A percentile compares a stretch with the other conserved stretches of the same genome.
These are phyloP conservation scores for Clavulina sp. DNA, from an alignment of 768 basidiomycete genomes.

Conservation along the genomic window DNA sequence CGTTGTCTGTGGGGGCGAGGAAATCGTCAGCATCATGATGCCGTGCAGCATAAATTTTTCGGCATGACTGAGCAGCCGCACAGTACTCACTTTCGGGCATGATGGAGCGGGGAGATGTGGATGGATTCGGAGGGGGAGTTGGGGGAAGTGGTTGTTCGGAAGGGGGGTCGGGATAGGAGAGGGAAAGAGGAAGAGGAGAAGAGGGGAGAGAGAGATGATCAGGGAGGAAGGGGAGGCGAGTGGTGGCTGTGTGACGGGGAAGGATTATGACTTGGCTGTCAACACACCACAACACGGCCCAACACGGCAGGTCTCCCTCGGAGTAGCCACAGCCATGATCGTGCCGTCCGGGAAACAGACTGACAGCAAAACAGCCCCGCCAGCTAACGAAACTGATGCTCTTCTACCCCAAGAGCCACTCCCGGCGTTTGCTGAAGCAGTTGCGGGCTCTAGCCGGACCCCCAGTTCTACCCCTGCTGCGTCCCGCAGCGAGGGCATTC, in stretches of 20 bases:
- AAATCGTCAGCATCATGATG: too few relatives aligned
- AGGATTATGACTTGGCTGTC: background rate
- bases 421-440: background rate
- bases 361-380: background rate
- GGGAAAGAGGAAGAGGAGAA: background rate
- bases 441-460: background rate
- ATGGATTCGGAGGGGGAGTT: too few relatives aligned
- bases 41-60: too few relatives aligned
- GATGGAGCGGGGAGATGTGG: background rate
- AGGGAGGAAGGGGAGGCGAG: too few relatives aligned
- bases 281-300: background rate
- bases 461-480: too few relatives aligned
- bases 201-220: background rate
- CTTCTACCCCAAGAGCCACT: background rate
- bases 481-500: too few relatives aligned
- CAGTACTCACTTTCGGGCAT: background rate
- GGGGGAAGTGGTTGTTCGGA: background rate
- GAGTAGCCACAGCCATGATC: background rate
- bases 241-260: background rate
- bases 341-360: background rate
- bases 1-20: background rate
- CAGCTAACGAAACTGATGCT: too few relatives aligned
- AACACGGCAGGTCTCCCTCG: background rate
- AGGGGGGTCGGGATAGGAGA: background rate
- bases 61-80: too few relatives aligned